Conservation (phyloP, 2,329 filamentous ascomycete genomes). For the Stachybotrys chartarum region DNA sequence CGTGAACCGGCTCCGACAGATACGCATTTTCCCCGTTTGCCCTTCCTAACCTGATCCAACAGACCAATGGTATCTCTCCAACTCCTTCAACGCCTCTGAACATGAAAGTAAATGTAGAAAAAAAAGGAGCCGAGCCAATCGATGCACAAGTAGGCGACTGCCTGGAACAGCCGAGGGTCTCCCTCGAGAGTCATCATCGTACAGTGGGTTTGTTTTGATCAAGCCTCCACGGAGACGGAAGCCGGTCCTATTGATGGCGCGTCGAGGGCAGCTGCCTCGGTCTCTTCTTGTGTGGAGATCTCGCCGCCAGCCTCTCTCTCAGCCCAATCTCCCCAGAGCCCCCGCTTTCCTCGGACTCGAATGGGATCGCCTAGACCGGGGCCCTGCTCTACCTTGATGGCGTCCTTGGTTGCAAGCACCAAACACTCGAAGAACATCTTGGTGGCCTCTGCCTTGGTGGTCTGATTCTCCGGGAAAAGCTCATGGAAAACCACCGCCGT, state of each 20-base stretch:
- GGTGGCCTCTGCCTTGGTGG: slow-evolving; percentile 83
- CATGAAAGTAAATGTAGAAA: slow-evolving; percentile 26
- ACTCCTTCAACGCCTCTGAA: slow-evolving; percentile 22
- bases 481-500: slow-evolving; percentile 82
- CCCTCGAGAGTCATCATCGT: neutral
- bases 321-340: slow-evolving; percentile 96
- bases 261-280: slow-evolving; percentile 24
- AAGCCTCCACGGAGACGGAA: slow-evolving; percentile 32
- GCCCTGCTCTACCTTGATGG: slow-evolving; percentile 90
- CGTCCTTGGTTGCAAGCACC: slow-evolving; percentile 94
- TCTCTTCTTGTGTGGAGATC: slow-evolving; percentile 44
- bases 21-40: slow-evolving; percentile 10
- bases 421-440: slow-evolving; percentile 99
- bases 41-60: slow-evolving; percentile 14
- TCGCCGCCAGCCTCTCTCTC: slow-evolving; percentile 65
- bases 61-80: slow-evolving; percentile 31
- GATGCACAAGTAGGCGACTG: slow-evolving; percentile 1
- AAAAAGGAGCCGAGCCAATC: slow-evolving; percentile 15
- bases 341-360: slow-evolving; percentile 80
- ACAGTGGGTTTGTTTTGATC: slow-evolving; percentile 5
- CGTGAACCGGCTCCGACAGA: neutral
- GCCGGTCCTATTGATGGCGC: slow-evolving; percentile 10
- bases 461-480: slow-evolving; percentile 72
- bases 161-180: neutral
- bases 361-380: slow-evolving; percentile 72